phyloP scores from a whole-genome alignment of 345 rosid genomes.

The Euphorbia peplus region DNA sequence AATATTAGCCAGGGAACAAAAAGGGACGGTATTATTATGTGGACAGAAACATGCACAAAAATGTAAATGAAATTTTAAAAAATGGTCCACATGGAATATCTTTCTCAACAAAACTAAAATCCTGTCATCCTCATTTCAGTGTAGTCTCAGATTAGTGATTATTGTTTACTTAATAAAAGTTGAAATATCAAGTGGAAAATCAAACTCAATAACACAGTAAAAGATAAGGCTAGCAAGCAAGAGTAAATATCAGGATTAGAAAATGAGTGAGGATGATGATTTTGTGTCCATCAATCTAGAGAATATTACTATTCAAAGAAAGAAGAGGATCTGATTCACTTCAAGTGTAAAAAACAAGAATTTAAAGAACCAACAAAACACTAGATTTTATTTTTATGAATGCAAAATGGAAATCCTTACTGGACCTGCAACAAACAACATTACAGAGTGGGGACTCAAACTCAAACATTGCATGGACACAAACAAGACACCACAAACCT shows the following conservation, averaged over 20 bases:
- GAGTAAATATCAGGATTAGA: background rate
- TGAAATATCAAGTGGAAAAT: too few species aligned
- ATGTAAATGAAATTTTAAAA: background rate
- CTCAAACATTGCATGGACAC: background rate
- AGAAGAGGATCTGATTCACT: background rate
- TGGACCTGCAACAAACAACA: background rate
- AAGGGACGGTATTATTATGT: constrained; percentile 1
- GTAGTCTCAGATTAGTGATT: too few species aligned
- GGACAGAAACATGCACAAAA: background rate
- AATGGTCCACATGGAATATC: background rate
- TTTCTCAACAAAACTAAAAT: background rate
- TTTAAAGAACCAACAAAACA: background rate
- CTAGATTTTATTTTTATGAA: background rate
- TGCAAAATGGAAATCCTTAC: background rate
- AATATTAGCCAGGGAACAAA: background rate
- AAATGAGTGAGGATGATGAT: background rate
- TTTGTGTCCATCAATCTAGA: background rate
- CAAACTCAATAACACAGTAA: too few species aligned
- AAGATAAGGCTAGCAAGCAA: too few species aligned
- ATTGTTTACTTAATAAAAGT: too few species aligned
- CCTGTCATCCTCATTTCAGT: background rate
- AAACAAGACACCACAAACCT: background rate
- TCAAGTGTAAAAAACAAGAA: background rate
- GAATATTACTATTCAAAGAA: background rate
- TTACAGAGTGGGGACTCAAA: constrained; percentile 5